phyloP scores from a whole-genome alignment of 2,329 filamentous ascomycete genomes.

The Scedosporium apiospermum region DNA sequence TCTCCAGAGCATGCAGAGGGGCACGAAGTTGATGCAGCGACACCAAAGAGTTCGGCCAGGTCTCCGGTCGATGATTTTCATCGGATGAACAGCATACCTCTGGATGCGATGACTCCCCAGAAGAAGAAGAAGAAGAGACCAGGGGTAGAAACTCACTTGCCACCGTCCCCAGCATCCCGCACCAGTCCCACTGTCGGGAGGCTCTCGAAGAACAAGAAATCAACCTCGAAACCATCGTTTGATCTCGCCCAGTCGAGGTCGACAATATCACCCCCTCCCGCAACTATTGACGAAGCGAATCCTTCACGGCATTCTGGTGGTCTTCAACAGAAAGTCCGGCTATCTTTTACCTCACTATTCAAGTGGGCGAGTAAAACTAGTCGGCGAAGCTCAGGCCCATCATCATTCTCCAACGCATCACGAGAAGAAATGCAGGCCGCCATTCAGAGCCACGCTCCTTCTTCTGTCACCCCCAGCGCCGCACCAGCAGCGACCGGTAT shows the following conservation, averaged over 20 bases:
- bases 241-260: conserved; percentile 3
- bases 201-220: conserved; percentile 1
- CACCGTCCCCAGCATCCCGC: neutral
- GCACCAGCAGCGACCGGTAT: neutral
- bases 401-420: conserved; percentile 88
- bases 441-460: conserved; percentile 3
- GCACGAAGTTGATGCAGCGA: conserved; percentile 3
- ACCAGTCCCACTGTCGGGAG: neutral
- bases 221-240: neutral
- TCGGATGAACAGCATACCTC: conserved; percentile 16
- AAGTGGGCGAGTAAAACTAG: conserved; percentile 51
- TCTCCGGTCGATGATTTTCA: conserved; percentile 20
- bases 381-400: conserved; percentile 47
- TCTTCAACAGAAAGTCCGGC: conserved; percentile 13
- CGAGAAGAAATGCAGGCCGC: conserved; percentile 65
- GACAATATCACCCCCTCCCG: conserved; percentile 2
- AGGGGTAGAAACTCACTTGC: neutral
- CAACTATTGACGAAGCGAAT: neutral
- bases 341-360: conserved; percentile 67
- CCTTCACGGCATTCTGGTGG: neutral
- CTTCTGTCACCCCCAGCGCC: neutral
- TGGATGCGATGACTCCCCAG: conserved; percentile 5
- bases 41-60: neutral
- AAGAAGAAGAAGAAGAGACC: conserved; percentile 11
- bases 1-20: conserved; percentile 16